Evolutionary conservation across 2,329 filamentous ascomycete genomes (phyloP).

Genomic region (Cladosporium sp.): DNA sequence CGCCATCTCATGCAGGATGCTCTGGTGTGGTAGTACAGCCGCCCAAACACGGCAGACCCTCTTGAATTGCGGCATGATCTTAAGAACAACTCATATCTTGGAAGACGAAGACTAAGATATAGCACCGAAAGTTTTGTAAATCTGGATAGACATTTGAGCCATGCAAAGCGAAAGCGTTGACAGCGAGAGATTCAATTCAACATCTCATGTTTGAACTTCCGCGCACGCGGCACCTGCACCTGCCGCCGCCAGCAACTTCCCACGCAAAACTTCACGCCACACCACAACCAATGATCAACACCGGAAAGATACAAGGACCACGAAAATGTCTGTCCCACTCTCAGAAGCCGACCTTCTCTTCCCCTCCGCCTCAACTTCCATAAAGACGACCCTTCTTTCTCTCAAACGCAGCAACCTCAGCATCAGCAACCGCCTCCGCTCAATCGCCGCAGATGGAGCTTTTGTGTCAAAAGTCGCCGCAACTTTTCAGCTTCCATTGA

Average conservation of each 20-base stretch:
- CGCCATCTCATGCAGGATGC: too few species aligned
- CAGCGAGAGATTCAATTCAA: too few species aligned
- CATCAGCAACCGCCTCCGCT: conserved; percentile 74
- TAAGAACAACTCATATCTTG: too few species aligned
- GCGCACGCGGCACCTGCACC: neutral
- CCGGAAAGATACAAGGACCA: neutral
- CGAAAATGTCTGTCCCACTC: neutral
- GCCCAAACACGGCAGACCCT: too few species aligned
- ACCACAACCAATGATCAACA: neutral
- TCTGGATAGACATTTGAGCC: too few species aligned
- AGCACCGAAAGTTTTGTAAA: too few species aligned
- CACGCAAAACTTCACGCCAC: conserved; percentile 3
- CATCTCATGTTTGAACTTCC: neutral
- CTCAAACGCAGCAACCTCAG: conserved; percentile 74
- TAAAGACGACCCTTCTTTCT: conserved; percentile 65
- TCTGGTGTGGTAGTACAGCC: too few species aligned
- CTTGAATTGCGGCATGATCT: too few species aligned
- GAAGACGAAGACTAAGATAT: too few species aligned
- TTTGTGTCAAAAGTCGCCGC: conserved; percentile 65
- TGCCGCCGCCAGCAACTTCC: neutral
- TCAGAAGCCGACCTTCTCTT: conserved; percentile 45
- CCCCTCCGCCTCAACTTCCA: conserved; percentile 54
- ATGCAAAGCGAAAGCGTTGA: too few species aligned
- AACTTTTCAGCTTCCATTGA: conserved; percentile 61
- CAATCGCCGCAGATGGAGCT: conserved; percentile 69